Evolutionary conservation across 1,139 yeast genomes (phyloP).

Genomic region (Ogataea hybrid): DNA sequence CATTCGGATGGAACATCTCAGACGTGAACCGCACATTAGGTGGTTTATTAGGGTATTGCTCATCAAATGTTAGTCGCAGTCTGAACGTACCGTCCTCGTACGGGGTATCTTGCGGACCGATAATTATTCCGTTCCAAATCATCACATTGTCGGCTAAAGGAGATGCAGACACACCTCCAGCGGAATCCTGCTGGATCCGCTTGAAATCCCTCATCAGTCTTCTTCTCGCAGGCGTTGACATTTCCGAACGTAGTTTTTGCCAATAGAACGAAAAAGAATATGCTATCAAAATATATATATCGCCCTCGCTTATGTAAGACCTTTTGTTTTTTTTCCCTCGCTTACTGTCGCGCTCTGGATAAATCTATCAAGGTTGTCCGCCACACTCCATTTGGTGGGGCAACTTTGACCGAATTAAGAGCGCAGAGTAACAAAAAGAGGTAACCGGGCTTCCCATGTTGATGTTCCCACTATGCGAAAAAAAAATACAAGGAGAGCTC

Average conservation of each 20-base stretch:
- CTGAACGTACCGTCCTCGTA: constrained; percentile 98
- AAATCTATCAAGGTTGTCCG: too few relatives aligned
- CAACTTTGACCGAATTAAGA: too few relatives aligned
- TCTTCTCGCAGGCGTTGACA: constrained; percentile 98
- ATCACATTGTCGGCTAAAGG: constrained; percentile 96
- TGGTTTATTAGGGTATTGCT: constrained; percentile 96
- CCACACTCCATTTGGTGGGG: too few relatives aligned
- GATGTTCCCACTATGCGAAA: background rate
- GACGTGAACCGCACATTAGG: constrained; percentile 88
- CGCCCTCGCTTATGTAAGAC: constrained; percentile 3
- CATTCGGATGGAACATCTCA: constrained; percentile 98
- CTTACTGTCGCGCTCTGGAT: background rate
- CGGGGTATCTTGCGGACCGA: constrained; percentile 97
- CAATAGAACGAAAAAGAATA: constrained; percentile 11
- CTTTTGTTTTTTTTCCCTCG: background rate
- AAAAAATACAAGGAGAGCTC: constrained; percentile 17
- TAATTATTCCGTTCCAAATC: constrained; percentile 98
- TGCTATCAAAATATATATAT: background rate
- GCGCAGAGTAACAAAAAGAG: too few relatives aligned
- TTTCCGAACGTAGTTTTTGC: constrained; percentile 28
- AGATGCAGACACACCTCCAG: constrained; percentile 96
- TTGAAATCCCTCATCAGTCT: constrained; percentile 98
- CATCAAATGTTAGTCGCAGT: constrained; percentile 83
- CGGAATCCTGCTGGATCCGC: constrained; percentile 98
- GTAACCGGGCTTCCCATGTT: too few relatives aligned